phyloP scores from a whole-genome alignment of 2,329 filamentous ascomycete genomes.

The Fusarium luffae region DNA sequence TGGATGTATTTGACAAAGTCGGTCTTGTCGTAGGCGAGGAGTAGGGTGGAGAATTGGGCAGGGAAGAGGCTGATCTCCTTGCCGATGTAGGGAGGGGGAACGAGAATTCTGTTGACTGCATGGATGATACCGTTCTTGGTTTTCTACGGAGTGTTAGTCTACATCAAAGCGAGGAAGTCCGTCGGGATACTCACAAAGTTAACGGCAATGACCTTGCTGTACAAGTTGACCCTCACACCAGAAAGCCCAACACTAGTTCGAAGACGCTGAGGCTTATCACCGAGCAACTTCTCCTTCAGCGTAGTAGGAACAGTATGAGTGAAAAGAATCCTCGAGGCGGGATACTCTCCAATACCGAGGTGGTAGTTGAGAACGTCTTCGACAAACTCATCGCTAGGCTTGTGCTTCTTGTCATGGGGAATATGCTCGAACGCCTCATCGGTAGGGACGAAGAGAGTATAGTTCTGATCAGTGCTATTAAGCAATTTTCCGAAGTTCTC shows the following conservation, averaged over 20 bases:
- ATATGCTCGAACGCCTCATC: slow-evolving; percentile 78
- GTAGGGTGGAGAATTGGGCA: slow-evolving; percentile 79
- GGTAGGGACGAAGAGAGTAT: slow-evolving; percentile 84
- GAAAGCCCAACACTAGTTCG: slow-evolving; percentile 70
- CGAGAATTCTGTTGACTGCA: slow-evolving; percentile 76
- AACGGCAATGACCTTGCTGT: slow-evolving; percentile 73
- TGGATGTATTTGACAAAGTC: slow-evolving; percentile 72
- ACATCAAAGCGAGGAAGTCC: background rate
- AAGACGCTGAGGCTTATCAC: slow-evolving; percentile 76
- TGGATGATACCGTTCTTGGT: slow-evolving; percentile 86
- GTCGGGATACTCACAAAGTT: slow-evolving; percentile 69
- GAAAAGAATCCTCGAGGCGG: slow-evolving; percentile 71
- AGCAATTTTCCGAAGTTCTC: slow-evolving; percentile 77
- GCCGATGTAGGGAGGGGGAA: slow-evolving; percentile 76
- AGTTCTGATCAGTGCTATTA: slow-evolving; percentile 78
- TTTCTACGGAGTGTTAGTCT: slow-evolving; percentile 55
- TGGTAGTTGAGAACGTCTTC: slow-evolving; percentile 80
- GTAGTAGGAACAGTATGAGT: slow-evolving; percentile 81
- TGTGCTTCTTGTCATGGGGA: slow-evolving; percentile 57
- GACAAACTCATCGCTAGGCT: slow-evolving; percentile 76
- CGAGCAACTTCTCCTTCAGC: slow-evolving; percentile 68
- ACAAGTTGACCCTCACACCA: slow-evolving; percentile 81
- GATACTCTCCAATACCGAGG: slow-evolving; percentile 73
- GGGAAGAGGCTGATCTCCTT: slow-evolving; percentile 72
- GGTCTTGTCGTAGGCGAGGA: slow-evolving; percentile 79